These are phyloP conservation scores for Fagopyrum tataricum DNA, from an alignment of 148 eudicot species.

Conservation along the genomic window DNA sequence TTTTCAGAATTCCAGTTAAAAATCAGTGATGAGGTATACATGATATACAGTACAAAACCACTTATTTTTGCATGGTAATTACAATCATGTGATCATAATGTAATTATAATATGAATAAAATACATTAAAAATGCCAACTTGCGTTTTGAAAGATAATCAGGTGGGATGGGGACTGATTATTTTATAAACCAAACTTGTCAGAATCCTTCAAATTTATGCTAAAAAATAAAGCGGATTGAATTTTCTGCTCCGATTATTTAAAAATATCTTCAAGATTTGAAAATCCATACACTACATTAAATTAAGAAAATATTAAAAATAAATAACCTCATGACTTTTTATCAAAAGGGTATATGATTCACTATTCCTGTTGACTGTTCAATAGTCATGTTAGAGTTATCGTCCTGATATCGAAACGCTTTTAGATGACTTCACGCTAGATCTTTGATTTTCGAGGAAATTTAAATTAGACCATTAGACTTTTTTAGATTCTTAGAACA, in stretches of 20 bases:
- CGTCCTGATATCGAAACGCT: too few relatives aligned
- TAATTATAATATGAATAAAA: background rate
- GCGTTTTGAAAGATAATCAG: background rate
- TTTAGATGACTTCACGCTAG: too few relatives aligned
- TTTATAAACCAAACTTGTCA: slow-evolving; percentile 1
- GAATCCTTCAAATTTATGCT: background rate
- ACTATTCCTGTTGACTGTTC: too few relatives aligned
- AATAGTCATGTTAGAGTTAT: too few relatives aligned
- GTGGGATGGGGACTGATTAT: slow-evolving; percentile 5
- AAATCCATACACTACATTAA: background rate
- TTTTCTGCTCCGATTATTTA: background rate
- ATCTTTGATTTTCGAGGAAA: too few relatives aligned
- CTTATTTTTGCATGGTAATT: background rate
- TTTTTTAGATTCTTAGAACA: too few relatives aligned
- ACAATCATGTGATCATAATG: background rate
- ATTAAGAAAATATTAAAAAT: background rate
- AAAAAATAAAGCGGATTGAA: background rate
- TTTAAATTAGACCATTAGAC: too few relatives aligned
- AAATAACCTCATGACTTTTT: background rate
- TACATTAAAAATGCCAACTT: background rate
- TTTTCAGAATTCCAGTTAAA: too few relatives aligned
- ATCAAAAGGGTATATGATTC: background rate
- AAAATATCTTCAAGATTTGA: slow-evolving; percentile 12
- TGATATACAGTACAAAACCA: too few relatives aligned
- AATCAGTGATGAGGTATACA: too few relatives aligned